Evolutionary conservation across 2,329 filamentous ascomycete genomes (phyloP).

Genomic region (Fusarium verticillioides): DNA sequence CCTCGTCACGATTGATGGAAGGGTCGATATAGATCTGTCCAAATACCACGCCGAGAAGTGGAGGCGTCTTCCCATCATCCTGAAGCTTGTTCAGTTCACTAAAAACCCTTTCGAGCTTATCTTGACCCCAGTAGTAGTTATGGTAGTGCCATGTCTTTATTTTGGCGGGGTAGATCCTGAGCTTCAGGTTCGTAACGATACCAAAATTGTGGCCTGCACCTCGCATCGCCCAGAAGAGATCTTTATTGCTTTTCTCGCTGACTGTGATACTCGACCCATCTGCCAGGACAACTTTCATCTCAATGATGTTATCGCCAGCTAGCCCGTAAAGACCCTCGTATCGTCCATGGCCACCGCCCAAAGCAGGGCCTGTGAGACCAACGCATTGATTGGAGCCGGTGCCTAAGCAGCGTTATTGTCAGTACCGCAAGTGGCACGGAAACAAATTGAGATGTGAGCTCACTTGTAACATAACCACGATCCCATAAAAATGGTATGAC

Average conservation of each 20-base stretch:
- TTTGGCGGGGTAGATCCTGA: neutral
- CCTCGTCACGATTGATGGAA: rapidly evolving
- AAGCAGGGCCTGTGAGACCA: neutral
- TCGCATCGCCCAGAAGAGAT: neutral
- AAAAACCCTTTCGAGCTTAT: neutral
- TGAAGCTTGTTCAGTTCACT: neutral
- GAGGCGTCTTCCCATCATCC: neutral
- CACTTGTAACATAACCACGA: neutral
- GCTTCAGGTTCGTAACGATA: neutral
- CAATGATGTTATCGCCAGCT: neutral
- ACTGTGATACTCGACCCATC: neutral
- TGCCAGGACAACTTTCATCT: neutral
- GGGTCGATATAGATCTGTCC: neutral
- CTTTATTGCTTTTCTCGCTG: neutral
- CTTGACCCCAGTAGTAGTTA: neutral
- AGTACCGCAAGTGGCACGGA: rapidly evolving
- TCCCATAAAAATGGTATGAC: neutral
- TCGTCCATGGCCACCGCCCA: neutral
- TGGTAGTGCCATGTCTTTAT: neutral
- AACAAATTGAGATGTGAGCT: neutral
- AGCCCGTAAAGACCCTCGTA: neutral
- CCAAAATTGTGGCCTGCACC: neutral
- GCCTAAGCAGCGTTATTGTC: neutral
- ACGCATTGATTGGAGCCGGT: neutral
- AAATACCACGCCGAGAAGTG: neutral